Evolutionary conservation across 768 basidiomycete genomes (phyloP).

Genomic region (Rhizopogon salebrosus): DNA sequence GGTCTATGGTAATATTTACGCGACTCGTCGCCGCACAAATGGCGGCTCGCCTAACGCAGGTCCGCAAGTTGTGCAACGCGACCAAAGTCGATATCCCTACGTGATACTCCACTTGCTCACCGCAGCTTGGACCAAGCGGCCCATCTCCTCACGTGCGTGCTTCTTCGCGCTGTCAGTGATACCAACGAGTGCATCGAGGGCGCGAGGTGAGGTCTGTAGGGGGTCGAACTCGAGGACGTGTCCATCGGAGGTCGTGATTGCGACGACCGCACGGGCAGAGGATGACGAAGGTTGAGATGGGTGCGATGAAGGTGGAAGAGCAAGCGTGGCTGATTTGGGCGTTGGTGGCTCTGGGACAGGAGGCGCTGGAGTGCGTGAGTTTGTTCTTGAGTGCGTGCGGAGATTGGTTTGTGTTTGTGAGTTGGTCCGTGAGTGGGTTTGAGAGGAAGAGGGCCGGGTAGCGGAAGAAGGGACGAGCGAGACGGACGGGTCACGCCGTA

Average conservation of each 20-base stretch:
- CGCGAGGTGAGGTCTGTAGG: constrained; percentile 61
- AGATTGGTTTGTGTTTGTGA: constrained; percentile 44
- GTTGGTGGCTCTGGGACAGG: constrained; percentile 11
- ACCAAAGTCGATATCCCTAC: constrained; percentile 5
- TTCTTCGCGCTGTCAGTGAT: constrained; percentile 82
- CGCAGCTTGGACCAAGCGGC: constrained; percentile 62
- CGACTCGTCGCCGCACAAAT: neutral
- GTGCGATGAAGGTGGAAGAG: neutral
- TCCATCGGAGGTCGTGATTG: constrained; percentile 78
- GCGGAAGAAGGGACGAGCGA: constrained; percentile 30
- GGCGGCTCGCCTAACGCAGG: neutral
- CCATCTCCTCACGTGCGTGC: constrained; percentile 74
- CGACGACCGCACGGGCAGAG: constrained; percentile 55
- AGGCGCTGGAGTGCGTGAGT: constrained; percentile 28
- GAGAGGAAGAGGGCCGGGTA: constrained; percentile 12
- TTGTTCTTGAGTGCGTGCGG: constrained; percentile 40
- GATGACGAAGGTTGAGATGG: constrained; percentile 6
- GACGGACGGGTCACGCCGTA: constrained; percentile 52
- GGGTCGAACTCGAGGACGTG: constrained; percentile 85
- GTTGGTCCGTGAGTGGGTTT: constrained; percentile 39
- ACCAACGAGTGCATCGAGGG: constrained; percentile 72
- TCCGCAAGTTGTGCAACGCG: neutral
- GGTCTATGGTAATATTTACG: neutral
- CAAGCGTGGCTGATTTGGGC: neutral
- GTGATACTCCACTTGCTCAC: constrained; percentile 73